Evolutionary conservation across 495 filamentous ascomycete genomes (phyloP).

Genomic region (Baudoinia panamericana): DNA sequence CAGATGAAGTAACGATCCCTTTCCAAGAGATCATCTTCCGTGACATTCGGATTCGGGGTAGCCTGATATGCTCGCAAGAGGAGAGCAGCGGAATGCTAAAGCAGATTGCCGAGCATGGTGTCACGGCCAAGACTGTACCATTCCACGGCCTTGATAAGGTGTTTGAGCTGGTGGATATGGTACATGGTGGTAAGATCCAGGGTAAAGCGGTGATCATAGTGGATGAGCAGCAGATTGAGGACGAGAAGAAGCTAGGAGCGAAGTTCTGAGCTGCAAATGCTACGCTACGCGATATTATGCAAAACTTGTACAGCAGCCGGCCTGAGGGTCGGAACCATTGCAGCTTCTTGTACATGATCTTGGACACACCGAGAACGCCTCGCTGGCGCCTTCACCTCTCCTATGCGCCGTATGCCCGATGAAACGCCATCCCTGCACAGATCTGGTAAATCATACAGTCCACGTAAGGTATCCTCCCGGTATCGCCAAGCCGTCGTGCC

Average conservation of each 20-base stretch:
- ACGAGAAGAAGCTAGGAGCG: slow-evolving; percentile 21
- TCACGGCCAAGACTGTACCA: slow-evolving; percentile 37
- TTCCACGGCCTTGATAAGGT: slow-evolving; percentile 43
- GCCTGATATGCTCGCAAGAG: slow-evolving; percentile 33
- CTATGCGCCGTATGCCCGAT: too few species aligned
- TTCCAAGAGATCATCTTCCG: slow-evolving; percentile 42
- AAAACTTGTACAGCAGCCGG: too few species aligned
- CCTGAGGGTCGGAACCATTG: too few species aligned
- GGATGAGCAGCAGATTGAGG: slow-evolving; percentile 27
- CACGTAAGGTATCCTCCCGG: too few species aligned
- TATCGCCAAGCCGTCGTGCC: too few species aligned
- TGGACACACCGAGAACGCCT: too few species aligned
- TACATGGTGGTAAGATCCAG: slow-evolving; percentile 38
- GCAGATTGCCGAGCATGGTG: slow-evolving; percentile 37
- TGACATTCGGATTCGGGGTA: slow-evolving; percentile 40
- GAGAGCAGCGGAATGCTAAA: slow-evolving; percentile 41
- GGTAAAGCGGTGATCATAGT: slow-evolving; percentile 44
- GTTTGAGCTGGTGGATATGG: slow-evolving; percentile 35
- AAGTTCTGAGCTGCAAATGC: slow-evolving; percentile 14
- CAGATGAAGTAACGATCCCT: slow-evolving; percentile 36
- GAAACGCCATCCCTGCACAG: too few species aligned
- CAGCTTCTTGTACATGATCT: too few species aligned
- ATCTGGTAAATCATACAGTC: too few species aligned
- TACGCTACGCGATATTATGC: too few species aligned
- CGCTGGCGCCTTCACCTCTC: too few species aligned